Percentiles rank a stretch among this genome's conserved stretches.
phyloP scores from a whole-genome alignment of 805 yeast genomes.

The Kregervanrija delftensis region DNA sequence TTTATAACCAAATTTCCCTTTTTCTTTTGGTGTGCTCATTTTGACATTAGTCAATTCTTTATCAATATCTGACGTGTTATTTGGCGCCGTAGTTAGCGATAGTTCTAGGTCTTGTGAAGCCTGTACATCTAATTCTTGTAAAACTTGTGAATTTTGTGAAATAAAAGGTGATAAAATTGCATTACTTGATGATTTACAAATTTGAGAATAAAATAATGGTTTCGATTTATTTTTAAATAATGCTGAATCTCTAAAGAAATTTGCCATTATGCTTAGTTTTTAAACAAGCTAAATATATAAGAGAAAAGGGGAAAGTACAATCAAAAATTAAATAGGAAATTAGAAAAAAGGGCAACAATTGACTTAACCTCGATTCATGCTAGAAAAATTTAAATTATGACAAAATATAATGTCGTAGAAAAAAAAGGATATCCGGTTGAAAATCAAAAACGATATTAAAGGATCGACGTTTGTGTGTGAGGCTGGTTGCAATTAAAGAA shows the following conservation, averaged over 20 bases:
- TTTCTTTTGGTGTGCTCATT: slow-evolving; percentile 1
- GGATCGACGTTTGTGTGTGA: too few relatives aligned
- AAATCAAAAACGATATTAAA: too few relatives aligned
- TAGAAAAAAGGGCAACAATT: background rate
- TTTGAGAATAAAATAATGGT: background rate
- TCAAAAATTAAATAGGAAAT: background rate
- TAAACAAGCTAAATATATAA: background rate
- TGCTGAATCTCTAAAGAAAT: slow-evolving; percentile 13
- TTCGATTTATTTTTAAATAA: slow-evolving; percentile 7
- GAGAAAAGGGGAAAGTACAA: background rate
- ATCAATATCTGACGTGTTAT: background rate
- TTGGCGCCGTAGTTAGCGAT: too few relatives aligned
- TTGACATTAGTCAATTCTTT: background rate
- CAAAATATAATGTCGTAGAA: background rate
- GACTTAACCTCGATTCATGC: background rate
- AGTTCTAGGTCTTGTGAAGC: too few relatives aligned
- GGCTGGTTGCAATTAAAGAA: too few relatives aligned
- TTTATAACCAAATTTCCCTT: background rate
- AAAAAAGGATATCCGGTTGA: background rate
- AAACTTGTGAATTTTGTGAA: too few relatives aligned
- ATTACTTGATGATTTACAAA: background rate
- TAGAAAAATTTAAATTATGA: background rate
- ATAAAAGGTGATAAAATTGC: too few relatives aligned
- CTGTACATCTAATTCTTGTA: too few relatives aligned
- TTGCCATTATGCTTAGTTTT: slow-evolving; percentile 7